Evolutionary conservation across 257 asterid genomes (phyloP), one percentile per base, ranked within the genome.

Genomic region (Prunella vulgaris): DNA sequence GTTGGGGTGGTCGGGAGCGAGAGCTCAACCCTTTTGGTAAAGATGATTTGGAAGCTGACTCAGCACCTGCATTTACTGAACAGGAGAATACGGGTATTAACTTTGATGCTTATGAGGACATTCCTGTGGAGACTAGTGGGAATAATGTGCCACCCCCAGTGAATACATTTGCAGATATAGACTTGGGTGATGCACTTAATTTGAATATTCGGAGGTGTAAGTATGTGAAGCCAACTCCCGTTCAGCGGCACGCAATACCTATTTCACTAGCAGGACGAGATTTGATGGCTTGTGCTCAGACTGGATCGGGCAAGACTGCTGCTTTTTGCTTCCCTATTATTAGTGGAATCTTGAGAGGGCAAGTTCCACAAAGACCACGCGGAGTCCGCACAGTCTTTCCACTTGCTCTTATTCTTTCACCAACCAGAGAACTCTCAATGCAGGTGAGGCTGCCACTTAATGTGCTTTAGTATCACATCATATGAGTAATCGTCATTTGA

Each of bases 201-300:
- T 69, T 86, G 71, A 90, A 90, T 72, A 88, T 90, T 64, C 61
- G 81, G 80, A 84, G 97, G 85, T 90, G 97, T 77, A 90, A 88
- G 72, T 90, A 90, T 81, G 95, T 88, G 63, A 90, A 84, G 72
- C 96, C 96, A 20, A 90, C 97, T 51, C 97, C 97, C 74, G 92
- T 90, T 51, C 97, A 90, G 85, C 87, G 96, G 18, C 78, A 90
- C 58, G 81, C 97, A 1, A 90, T 90, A 56, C 97, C 97, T 33
- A 88, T 90, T 71, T 86, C 96, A 12, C 77, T 88, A 33, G 97
- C 88, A 17, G 93, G 95, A 66, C 76, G 97, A 52, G 97, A 90
- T 79, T 68, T 90, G 81, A 90, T 90, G 97, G 97, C 97, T 32
- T 90, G 97, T 77, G 97, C 97, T 67, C 97, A 90, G 80, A 90